Evolutionary conservation across 2,329 filamentous ascomycete species (phyloP).

Genomic region (Periconia sp.): DNA sequence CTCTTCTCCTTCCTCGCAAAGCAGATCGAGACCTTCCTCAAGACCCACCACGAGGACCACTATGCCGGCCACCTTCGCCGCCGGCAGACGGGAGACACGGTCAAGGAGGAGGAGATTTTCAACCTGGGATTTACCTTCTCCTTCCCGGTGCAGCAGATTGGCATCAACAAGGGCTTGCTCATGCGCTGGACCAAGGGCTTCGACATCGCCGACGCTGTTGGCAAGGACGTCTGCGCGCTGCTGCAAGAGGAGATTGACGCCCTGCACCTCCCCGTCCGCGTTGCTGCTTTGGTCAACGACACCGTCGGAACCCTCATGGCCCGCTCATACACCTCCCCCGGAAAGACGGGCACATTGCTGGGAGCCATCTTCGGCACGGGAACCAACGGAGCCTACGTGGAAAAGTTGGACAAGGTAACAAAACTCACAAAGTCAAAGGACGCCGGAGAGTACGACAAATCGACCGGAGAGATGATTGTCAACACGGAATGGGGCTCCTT

Average conservation of each 20-base stretch:
- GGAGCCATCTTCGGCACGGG: constrained; percentile 97
- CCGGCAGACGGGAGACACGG: constrained; percentile 65
- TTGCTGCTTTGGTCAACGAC: constrained; percentile 96
- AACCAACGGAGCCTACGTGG: constrained; percentile 96
- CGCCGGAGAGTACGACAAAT: constrained; percentile 70
- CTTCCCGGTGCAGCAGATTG: constrained; percentile 92
- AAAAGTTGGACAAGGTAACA: constrained; percentile 84
- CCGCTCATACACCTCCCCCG: constrained; percentile 89
- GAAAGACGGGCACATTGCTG: constrained; percentile 84
- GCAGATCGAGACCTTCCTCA: constrained; percentile 88
- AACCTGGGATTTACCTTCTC: constrained; percentile 98
- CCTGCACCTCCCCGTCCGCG: constrained; percentile 84
- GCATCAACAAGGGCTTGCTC: constrained; percentile 92
- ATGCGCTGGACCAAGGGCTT: constrained; percentile 99
- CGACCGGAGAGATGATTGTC: constrained; percentile 93
- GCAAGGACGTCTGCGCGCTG: constrained; percentile 91
- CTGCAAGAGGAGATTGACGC: constrained; percentile 89
- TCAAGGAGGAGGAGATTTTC: constrained; percentile 78
- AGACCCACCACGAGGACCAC: constrained; percentile 85
- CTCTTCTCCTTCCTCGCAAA: constrained; percentile 92
- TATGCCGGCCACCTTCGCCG: constrained; percentile 74
- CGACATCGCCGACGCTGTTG: constrained; percentile 91
- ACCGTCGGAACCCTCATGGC: constrained; percentile 98
- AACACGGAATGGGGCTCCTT: constrained; percentile 99
- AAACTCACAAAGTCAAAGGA: constrained; percentile 65